These are phyloP conservation scores for Penicillium sp. DNA, from an alignment of 2,329 filamentous ascomycete genomes.

Conservation along the genomic window DNA sequence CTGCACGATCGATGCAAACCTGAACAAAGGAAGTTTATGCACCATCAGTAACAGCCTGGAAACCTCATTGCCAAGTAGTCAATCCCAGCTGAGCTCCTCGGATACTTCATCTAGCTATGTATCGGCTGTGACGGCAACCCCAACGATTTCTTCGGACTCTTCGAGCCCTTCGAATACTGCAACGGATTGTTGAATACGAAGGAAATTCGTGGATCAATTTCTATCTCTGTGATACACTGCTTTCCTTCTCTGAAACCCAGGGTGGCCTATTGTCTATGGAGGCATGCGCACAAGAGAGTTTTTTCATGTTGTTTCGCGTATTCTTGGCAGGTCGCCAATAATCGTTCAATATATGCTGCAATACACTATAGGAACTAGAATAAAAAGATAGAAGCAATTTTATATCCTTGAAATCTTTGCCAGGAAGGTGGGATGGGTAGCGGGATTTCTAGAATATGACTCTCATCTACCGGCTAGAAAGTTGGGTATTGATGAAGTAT, in stretches of 20 bases:
- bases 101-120: not conserved
- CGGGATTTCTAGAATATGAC: not conserved
- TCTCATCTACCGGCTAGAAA: not conserved
- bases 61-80: not conserved
- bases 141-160: not conserved
- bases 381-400: not conserved
- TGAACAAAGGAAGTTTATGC: not conserved
- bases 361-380: not conserved
- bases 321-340: not conserved
- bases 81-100: not conserved
- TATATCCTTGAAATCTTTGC: not conserved
- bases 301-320: not conserved
- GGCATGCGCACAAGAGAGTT: not conserved
- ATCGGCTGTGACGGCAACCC: not conserved
- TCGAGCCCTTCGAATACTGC: not conserved
- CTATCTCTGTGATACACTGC: not conserved
- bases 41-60: not conserved
- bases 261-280: too few species aligned
- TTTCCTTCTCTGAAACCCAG: not conserved
- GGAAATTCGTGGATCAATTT: not conserved
- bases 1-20: not conserved
- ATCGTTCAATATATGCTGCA: not conserved
- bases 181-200: not conserved
- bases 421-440: not conserved
- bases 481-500: not conserved